Evolutionary conservation across 1,139 yeast species (phyloP), one percentile per base, ranked within the genome.

Genomic region (Nakaseomyces delphensis): DNA sequence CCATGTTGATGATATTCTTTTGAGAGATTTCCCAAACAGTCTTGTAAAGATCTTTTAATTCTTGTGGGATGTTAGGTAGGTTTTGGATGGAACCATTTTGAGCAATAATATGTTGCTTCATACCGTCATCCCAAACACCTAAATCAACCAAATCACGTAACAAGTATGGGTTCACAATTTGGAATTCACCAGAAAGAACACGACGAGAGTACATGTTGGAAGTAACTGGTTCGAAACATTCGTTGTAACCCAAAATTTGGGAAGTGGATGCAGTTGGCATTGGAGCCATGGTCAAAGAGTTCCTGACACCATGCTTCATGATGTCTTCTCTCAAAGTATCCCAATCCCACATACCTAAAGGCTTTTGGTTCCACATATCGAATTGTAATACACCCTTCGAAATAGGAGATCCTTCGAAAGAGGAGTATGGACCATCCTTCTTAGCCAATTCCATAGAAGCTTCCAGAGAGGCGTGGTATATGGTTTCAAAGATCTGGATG

Each of bases 11-110:
- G 50, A 91, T 76, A 18, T 74, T 74, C 67, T 79, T 81, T 63
- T 91, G 98, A 35, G 95, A 77, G 42, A 91, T 76, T 66, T 91
- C 98, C 98, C 98, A 91, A 7, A 89, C 96, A 1, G 98, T 91
- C 69, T 83, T 85, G 70, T 89, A 89, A 36, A 89, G 66, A 3
- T 72, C 74, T 62, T 85, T 87, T 49, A 89, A 63, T 39, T 82
- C 84, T 27, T 70, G 70, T 11, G 97, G 97, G 42, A 91, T 80
- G 44, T 72, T 75, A 32, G 79, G 75, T 46, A 91, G 77, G 47
- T 69, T 63, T 65, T 87, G 95, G 46, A 91, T 77, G 1, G 96
- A 87, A 5, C 98, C 98, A 52, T 84, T 81, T 49, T 80, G 76
- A 38, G 79, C 69, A 48, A 91, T 71, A 46, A 91, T 80, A 54